A percentile compares a stretch with the other conserved stretches of the same genome.
Conservation (phyloP, 805 yeast species). For the Ogataea methanolica region DNA sequence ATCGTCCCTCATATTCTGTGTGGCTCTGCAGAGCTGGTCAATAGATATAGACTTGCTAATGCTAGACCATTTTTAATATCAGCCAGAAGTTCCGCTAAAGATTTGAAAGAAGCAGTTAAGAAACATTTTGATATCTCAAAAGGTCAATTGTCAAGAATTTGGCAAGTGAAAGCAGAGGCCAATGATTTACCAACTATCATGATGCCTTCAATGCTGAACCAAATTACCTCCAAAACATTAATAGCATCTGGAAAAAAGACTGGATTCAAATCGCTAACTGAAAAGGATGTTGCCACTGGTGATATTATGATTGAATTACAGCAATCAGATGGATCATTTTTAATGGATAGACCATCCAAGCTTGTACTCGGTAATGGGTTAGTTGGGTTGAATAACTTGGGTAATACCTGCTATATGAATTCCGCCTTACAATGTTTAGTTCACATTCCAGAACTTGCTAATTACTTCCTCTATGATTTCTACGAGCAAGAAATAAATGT, state of each 20-base stretch:
- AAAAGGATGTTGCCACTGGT: constrained; percentile 14
- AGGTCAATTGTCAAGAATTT: constrained; percentile 16
- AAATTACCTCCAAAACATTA: constrained; percentile 12
- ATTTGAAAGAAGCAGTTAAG: constrained; percentile 20
- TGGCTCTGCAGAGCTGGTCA: constrained; percentile 18
- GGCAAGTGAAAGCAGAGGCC: constrained; percentile 19
- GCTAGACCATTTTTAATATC: constrained; percentile 36
- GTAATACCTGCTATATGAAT: constrained; percentile 93
- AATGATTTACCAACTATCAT: constrained; percentile 15
- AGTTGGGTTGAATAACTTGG: constrained; percentile 65
- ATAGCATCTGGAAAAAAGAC: constrained; percentile 22
- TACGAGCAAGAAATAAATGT: constrained; percentile 64
- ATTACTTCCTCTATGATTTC: constrained; percentile 63
- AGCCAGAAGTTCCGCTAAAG: constrained; percentile 25
- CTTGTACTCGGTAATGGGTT: constrained; percentile 39
- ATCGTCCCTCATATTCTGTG: constrained; percentile 27
- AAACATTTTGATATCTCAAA: constrained; percentile 16
- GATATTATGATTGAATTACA: constrained; percentile 25
- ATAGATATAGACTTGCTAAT: constrained; percentile 28
- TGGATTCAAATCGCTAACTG: constrained; percentile 10
- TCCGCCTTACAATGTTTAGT: constrained; percentile 86
- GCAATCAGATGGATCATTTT: constrained; percentile 22
- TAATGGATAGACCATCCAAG: constrained; percentile 19
- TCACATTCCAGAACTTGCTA: constrained; percentile 78
- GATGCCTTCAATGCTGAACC: constrained; percentile 12